phyloP scores from a whole-genome alignment of 106 monocot genomes.

The Chionographis japonica region DNA sequence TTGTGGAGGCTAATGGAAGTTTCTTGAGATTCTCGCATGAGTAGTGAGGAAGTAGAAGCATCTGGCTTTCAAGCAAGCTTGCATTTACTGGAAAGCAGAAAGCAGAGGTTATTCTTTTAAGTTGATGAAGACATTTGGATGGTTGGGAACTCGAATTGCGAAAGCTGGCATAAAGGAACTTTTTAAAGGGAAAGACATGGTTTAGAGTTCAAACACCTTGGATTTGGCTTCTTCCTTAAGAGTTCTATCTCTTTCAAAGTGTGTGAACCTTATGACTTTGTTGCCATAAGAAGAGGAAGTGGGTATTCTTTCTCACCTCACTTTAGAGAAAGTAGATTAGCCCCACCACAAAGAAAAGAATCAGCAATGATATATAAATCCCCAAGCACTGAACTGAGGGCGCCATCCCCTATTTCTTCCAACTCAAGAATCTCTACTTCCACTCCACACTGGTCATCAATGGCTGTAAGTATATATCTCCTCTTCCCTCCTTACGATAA shows the following conservation, averaged over 20 bases:
- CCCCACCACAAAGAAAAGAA: conserved; percentile 15
- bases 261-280: conserved; percentile 25
- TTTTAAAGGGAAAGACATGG: conserved; percentile 16
- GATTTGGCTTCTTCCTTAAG: too few relatives aligned
- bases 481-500: neutral
- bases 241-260: neutral
- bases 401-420: neutral
- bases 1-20: too few relatives aligned
- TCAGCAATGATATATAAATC: conserved; percentile 8
- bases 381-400: neutral
- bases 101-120: too few relatives aligned
- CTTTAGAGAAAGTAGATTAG: neutral
- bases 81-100: too few relatives aligned
- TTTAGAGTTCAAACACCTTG: too few relatives aligned
- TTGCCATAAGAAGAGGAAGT: conserved; percentile 5
- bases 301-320: neutral
- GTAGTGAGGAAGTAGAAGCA: too few relatives aligned
- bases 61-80: too few relatives aligned
- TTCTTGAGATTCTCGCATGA: too few relatives aligned
- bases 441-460: conserved; percentile 1
- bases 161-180: too few relatives aligned
- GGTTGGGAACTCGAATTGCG: too few relatives aligned
- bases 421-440: neutral
- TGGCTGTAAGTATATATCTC: conserved; percentile 35
- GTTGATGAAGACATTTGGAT: too few relatives aligned